Base-by-base conservation (phyloP, 352 stramenopile species). In the Globisporangium nodosum region DNA sequence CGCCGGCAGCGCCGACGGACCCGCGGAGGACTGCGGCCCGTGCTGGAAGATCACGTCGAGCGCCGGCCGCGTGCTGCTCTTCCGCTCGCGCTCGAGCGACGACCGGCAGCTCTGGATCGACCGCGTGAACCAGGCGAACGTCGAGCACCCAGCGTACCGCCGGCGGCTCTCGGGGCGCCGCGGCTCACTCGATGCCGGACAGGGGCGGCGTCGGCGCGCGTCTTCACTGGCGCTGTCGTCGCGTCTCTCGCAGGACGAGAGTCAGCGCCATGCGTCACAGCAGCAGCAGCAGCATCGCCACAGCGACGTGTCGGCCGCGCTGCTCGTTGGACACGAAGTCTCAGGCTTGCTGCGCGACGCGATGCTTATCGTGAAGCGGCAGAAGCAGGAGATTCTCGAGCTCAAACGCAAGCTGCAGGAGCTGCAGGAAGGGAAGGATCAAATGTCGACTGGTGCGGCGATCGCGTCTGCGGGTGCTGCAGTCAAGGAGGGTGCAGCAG, bases 1-100 rank as follows among this genome's bases (percentile, higher is more conserved):
- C 30, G 68, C 70, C 35, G 61, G 63, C 37, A 73, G 71, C 48
- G 58, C 64, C 37, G 43, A 49, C 31, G 43, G 54, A 12, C 15
- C 47, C 0, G 70, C 66, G 1, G 80, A 88, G 15, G 76, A 85
- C 20, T 90, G 80, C 24, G 81, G 81, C 1, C 78, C 78, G 37
- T 90, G 81, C 69, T 90, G 78, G 76, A 88, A 90, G 56, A 18
- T 90, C 46, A 88, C 74, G 61, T 85, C 76, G 9, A 73, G 54
- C 33, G 69, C 65, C 12, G 76, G 74, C 0, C 76, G 81, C 12
- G 73, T 86, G 49, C 52, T 90, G 45, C 68, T 90, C 43, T 90
- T 90, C 57, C 78, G 81, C 11, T 70, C 78, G n/a, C 66, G 69
- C 13, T 81, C 74, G 20, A 61, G 70, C 27, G 74, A 86, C 20